Conservation (phyloP, 2,329 filamentous ascomycete genomes). For the Lecanoromycetidae sp. region DNA sequence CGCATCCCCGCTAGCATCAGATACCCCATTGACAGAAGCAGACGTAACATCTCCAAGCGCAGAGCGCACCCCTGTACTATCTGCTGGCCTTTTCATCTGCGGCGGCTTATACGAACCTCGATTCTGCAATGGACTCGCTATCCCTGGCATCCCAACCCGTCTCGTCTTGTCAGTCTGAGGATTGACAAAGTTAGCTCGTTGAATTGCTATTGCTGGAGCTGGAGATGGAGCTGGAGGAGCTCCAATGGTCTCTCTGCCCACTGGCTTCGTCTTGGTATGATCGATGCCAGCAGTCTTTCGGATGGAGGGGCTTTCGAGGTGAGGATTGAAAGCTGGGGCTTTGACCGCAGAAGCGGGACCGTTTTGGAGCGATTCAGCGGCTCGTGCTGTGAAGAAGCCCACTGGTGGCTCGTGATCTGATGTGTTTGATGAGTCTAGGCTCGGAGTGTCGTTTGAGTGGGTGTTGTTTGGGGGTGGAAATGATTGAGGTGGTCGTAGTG, state of each 20-base stretch:
- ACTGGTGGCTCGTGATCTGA: constrained; percentile 31
- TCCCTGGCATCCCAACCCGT: constrained; percentile 38
- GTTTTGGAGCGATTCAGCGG: constrained; percentile 45
- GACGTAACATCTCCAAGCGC: constrained; percentile 18
- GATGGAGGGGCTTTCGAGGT: constrained; percentile 70
- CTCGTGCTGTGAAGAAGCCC: constrained; percentile 60
- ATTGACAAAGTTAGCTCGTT: constrained; percentile 35
- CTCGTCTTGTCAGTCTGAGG: constrained; percentile 36
- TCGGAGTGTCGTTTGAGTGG: neutral
- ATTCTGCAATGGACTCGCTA: constrained; percentile 31
- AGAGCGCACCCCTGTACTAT: constrained; percentile 3
- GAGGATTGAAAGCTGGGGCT: constrained; percentile 55
- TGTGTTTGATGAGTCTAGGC: constrained; percentile 11
- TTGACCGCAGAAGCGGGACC: constrained; percentile 32
- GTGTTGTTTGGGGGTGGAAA: neutral
- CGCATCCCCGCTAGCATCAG: constrained; percentile 7
- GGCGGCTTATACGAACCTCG: constrained; percentile 14
- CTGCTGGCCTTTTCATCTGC: constrained; percentile 13
- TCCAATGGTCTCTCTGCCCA: constrained; percentile 40
- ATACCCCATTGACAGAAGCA: constrained; percentile 7
- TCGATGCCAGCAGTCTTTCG: constrained; percentile 81
- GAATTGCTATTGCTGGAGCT: too few species aligned
- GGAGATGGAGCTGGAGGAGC: constrained; percentile 13
- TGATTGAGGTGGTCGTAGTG: neutral
- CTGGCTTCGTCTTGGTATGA: constrained; percentile 61